phyloP scores from a whole-genome alignment of 169 alveolate species.

The Plasmodium knowlesi region DNA sequence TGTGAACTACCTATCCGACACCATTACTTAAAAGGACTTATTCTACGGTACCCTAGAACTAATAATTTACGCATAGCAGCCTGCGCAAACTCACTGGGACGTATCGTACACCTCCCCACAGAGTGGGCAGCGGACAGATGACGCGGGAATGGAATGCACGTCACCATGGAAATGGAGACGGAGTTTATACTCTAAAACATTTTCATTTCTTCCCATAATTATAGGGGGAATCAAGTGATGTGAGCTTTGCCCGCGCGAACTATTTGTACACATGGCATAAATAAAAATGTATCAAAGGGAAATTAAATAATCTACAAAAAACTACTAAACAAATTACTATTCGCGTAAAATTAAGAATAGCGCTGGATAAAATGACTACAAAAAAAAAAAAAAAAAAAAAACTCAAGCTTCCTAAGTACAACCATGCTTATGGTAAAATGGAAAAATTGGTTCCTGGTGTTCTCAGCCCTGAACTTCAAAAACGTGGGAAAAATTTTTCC shows the following conservation, averaged over 20 bases:
- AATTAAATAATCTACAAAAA: background rate
- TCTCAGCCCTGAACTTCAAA: background rate
- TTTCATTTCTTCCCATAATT: too few relatives aligned
- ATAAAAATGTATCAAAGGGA: background rate
- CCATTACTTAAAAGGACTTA: too few relatives aligned
- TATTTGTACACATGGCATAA: background rate
- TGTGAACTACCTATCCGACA: too few relatives aligned
- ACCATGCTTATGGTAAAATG: background rate
- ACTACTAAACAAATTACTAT: background rate
- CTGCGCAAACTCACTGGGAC: too few relatives aligned
- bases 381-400: too few relatives aligned
- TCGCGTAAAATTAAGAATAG: background rate
- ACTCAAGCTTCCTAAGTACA: background rate
- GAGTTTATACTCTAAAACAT: background rate
- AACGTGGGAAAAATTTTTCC: background rate
- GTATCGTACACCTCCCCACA: too few relatives aligned
- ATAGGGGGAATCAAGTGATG: background rate
- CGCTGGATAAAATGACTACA: background rate
- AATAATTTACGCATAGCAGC: too few relatives aligned
- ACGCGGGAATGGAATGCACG: too few relatives aligned
- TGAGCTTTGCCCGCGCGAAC: background rate
- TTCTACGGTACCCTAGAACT: too few relatives aligned
- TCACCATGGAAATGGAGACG: background rate
- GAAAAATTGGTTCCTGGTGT: background rate
- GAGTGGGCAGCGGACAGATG: too few relatives aligned